A percentile compares a stretch with the other conserved stretches of the same genome.
Evolutionary conservation across 495 filamentous ascomycete genomes (phyloP).

Genomic region (Penicillium canariense): DNA sequence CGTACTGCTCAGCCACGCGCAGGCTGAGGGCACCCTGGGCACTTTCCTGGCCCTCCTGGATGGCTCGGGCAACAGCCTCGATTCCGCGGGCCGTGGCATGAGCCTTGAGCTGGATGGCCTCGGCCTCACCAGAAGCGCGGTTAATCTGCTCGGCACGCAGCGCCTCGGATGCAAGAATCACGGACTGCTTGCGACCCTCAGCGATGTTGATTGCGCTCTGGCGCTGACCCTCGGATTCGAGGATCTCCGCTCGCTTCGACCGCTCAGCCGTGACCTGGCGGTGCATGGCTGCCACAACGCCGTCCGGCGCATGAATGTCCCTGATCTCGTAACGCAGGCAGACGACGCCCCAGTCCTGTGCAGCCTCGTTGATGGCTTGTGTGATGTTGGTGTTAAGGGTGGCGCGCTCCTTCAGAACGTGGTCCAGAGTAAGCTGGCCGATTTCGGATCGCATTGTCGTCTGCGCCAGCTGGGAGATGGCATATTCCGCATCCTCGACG

Average conservation of each 20-base stretch:
- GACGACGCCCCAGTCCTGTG: conserved; percentile 92
- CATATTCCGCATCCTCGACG: conserved; percentile 97
- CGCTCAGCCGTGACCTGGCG: conserved; percentile 95
- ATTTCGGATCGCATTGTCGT: conserved; percentile 99
- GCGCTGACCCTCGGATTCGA: conserved; percentile 92
- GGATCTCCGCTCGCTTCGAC: conserved; percentile 93
- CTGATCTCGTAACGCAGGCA: conserved; percentile 97
- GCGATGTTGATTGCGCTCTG: conserved; percentile 98
- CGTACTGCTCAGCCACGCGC: conserved; percentile 94
- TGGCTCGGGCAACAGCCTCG: conserved; percentile 73
- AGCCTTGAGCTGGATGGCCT: conserved; percentile 85
- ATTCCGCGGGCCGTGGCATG: conserved; percentile 85
- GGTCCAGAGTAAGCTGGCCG: conserved; percentile 91
- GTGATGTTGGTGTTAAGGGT: conserved; percentile 97
- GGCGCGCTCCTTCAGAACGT: conserved; percentile 94
- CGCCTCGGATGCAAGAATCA: conserved; percentile 95
- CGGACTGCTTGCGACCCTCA: conserved; percentile 91
- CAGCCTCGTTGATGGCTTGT: conserved; percentile 95
- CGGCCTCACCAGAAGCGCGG: conserved; percentile 82
- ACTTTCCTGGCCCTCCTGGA: conserved; percentile 63
- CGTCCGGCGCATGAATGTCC: conserved; percentile 93
- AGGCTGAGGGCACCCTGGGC: conserved; percentile 82
- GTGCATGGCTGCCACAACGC: conserved; percentile 96
- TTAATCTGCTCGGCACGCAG: conserved; percentile 88
- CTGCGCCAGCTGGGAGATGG: conserved; percentile 95